Percentiles rank a stretch among this genome's conserved stretches.
phyloP scores from a whole-genome alignment of 176 grass and related monocot species.

The Carex cristatella region DNA sequence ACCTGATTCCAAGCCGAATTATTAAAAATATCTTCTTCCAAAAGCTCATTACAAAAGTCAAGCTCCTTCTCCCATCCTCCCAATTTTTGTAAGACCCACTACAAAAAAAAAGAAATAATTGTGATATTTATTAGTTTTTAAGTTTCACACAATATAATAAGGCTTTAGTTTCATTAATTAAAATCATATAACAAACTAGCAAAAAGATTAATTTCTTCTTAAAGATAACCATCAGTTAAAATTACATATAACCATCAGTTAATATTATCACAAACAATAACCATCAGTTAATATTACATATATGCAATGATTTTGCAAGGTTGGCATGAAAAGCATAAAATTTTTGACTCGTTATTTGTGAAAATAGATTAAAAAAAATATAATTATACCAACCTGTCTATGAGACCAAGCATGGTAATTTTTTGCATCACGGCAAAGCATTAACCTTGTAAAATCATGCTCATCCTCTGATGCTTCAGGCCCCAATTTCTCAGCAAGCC shows the following conservation, averaged over 20 bases:
- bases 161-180: neutral
- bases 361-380: neutral
- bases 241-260: neutral
- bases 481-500: conserved; percentile 91
- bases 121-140: neutral
- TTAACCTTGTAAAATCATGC: conserved; percentile 62
- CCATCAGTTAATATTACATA: neutral
- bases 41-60: conserved; percentile 59
- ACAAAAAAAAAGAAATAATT: conserved; percentile 7
- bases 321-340: neutral
- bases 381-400: conserved; percentile 53
- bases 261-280: too few species aligned
- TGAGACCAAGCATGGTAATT: conserved; percentile 98
- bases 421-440: conserved; percentile 70
- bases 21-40: conserved; percentile 88
- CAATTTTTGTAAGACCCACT: conserved; percentile 91
- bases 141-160: neutral
- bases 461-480: conserved; percentile 58
- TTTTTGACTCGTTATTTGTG: neutral
- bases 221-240: neutral
- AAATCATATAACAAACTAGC: neutral
- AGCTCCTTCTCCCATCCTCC: conserved; percentile 93
- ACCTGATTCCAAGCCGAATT: conserved; percentile 99
- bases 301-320: neutral
- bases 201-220: neutral